Percentiles rank a stretch among this genome's conserved stretches.
phyloP scores from a whole-genome alignment of 345 rosid species.

The Melastoma malabathricum region DNA sequence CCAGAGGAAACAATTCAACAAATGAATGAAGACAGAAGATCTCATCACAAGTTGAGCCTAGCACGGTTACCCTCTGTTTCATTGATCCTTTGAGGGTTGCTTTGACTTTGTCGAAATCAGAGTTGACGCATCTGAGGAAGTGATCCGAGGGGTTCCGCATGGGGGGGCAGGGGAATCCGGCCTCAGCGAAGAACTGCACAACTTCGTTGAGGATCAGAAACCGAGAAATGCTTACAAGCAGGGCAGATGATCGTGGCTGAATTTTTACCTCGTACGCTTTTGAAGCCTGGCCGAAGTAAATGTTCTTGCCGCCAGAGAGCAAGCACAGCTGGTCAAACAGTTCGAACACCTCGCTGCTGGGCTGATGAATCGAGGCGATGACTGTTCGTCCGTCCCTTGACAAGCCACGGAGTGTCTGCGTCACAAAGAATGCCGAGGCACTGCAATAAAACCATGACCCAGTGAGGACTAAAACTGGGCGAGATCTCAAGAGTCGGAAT shows the following conservation, averaged over 20 bases:
- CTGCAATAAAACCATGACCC: conserved; percentile 19
- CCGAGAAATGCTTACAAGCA: background rate
- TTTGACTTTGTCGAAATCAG: conserved; percentile 92
- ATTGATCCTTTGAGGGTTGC: conserved; percentile 88
- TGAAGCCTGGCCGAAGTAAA: conserved; percentile 75
- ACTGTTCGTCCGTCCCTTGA: conserved; percentile 95
- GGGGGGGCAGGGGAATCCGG: conserved; percentile 93
- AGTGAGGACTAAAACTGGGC: no score
- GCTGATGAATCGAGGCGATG: conserved; percentile 91
- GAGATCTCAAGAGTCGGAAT: no score
- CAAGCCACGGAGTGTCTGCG: conserved; percentile 69
- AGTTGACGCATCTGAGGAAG: conserved; percentile 80
- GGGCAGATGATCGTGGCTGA: background rate
- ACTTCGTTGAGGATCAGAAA: background rate
- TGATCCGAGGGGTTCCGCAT: conserved; percentile 95
- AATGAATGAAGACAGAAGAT: no score
- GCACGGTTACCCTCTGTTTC: conserved; percentile 50
- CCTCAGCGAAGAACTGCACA: conserved; percentile 83
- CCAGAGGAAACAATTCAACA: no score
- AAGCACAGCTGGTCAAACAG: conserved; percentile 73
- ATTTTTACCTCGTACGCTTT: conserved; percentile 69
- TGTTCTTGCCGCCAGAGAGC: conserved; percentile 89
- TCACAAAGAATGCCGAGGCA: conserved; percentile 95
- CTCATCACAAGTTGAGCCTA: background rate
- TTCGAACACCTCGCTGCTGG: conserved; percentile 90